Conservation (phyloP, 2,329 filamentous ascomycete genomes). For the Nigrospora sphaerica region DNA sequence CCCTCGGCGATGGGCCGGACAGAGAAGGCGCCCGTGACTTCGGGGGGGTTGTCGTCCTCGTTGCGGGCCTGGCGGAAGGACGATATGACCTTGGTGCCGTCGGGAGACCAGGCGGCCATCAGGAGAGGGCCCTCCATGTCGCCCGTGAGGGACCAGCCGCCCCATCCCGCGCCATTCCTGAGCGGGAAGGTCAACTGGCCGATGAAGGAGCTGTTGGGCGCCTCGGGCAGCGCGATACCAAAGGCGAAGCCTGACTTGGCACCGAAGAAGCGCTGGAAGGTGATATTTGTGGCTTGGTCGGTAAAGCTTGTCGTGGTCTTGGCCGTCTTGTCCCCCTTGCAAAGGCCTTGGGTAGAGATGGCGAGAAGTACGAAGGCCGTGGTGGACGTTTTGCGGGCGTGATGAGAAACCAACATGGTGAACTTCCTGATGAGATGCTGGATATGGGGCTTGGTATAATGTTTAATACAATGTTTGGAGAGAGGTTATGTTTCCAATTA, state of each 20-base stretch:
- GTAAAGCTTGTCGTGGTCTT: constrained; percentile 15
- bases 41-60: constrained; percentile 35
- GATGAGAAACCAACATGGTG: background rate
- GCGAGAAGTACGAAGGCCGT: background rate
- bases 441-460: too few relatives aligned
- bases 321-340: background rate
- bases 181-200: constrained; percentile 36
- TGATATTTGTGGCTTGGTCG: constrained; percentile 24
- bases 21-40: constrained; percentile 31
- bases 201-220: constrained; percentile 33
- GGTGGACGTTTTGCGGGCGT: background rate
- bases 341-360: background rate
- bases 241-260: constrained; percentile 30
- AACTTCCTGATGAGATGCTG: too few relatives aligned
- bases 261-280: constrained; percentile 30
- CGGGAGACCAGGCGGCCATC: constrained; percentile 35
- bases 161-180: constrained; percentile 33
- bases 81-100: constrained; percentile 26
- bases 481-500: too few relatives aligned
- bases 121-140: constrained; percentile 37
- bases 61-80: constrained; percentile 35
- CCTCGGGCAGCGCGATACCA: constrained; percentile 34
- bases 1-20: constrained; percentile 32
- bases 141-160: constrained; percentile 34
- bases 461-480: too few relatives aligned